Evolutionary conservation across 352 stramenopile species (phyloP), one percentile per base, ranked within the genome.

Genomic region (Elongisporangium undulatum): DNA sequence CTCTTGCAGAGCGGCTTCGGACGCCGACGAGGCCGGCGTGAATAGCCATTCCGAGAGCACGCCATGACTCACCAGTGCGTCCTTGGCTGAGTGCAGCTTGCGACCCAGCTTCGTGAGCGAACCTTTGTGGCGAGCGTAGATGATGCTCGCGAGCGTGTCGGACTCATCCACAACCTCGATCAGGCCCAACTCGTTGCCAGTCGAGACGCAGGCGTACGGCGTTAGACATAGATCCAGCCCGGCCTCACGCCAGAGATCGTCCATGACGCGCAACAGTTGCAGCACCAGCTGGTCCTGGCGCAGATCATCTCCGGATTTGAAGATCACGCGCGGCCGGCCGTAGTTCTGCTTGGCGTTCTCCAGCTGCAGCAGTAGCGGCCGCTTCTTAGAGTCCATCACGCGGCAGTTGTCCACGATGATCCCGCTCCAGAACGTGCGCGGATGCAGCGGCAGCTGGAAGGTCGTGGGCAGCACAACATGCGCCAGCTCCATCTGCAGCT

Each of bases 311-410:
- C 94, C 94, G 0, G 80, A 81, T 65, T 98, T 98, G 72, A 97
- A 97, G 55, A 98, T 96, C 29, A 97, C 75, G 57, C 77, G 86
- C 1, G 77, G 77, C 9, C 75, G 71, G 23, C 69, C 74, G 53
- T 90, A 78, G 45, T 88, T 67, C 0, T 73, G 61, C 51, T 92
- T 92, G 9, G 77, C 70, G 22, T 79, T 90, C 56, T 90, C 69
- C 12, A 98, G 86, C 21, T 90, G 85, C 15, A 98, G 70, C 57
- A 92, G 89, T 0, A 98, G 76, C 9, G 94, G 94, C 4, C 89
- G 76, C 65, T 98, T 98, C 66, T 97, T 98, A 17, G 81, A 96
- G 62, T 94, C 91, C 94, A 98, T 98, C 34, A 98, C 92, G 15
- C 82, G 76, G 63, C 90, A 97, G 56, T 87, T 88, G 3, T 87